These are phyloP conservation scores for Neocucurbitaria cava DNA, from an alignment of 2,329 filamentous ascomycete species.

Conservation along the genomic window DNA sequence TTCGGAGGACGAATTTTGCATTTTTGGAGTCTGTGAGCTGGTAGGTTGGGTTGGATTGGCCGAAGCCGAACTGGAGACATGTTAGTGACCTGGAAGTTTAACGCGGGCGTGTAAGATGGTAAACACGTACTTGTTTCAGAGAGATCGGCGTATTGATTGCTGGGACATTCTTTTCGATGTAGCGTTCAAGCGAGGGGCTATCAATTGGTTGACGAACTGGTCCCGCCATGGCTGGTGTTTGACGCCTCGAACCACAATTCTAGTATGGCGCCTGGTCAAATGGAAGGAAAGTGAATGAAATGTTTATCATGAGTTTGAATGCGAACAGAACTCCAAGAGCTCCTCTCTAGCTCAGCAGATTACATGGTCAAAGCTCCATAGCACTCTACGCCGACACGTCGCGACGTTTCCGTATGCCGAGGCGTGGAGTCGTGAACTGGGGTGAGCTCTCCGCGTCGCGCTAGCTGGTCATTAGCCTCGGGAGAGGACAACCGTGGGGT, in stretches of 20 bases:
- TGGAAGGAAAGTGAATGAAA: background rate
- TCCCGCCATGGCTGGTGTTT: slow-evolving; percentile 72
- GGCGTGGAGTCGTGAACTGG: background rate
- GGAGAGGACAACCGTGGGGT: background rate
- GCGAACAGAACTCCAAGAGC: background rate
- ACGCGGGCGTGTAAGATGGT: background rate
- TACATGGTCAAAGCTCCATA: background rate
- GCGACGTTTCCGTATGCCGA: slow-evolving; percentile 1
- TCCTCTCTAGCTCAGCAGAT: background rate
- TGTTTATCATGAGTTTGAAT: background rate
- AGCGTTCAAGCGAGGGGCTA: slow-evolving; percentile 76
- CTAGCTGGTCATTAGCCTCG: background rate
- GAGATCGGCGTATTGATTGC: slow-evolving; percentile 82
- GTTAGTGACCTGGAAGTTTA: background rate
- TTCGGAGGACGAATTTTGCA: slow-evolving; percentile 83
- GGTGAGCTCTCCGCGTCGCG: slow-evolving; percentile 2
- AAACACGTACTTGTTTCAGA: slow-evolving; percentile 76
- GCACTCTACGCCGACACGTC: background rate
- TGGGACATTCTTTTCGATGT: slow-evolving; percentile 77
- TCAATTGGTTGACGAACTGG: slow-evolving; percentile 89
- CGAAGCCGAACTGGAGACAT: slow-evolving; percentile 80
- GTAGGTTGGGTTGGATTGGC: slow-evolving; percentile 96
- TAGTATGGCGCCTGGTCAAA: background rate
- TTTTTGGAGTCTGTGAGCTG: slow-evolving; percentile 76
- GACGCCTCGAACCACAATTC: background rate